These are phyloP conservation scores for Pistacia atlantica DNA, from an alignment of 345 rosid species.

Conservation along the genomic window DNA sequence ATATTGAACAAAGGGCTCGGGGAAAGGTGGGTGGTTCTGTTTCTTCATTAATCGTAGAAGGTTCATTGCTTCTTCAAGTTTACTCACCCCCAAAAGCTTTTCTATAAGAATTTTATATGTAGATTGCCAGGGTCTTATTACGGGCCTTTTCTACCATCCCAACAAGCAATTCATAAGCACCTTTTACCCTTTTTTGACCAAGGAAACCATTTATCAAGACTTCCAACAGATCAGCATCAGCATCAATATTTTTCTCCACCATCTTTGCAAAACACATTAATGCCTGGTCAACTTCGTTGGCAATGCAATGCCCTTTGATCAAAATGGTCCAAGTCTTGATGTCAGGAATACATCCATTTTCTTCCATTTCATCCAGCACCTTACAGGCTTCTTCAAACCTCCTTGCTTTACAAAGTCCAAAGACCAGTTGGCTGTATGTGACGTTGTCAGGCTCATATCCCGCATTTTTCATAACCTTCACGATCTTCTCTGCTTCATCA, in stretches of 20 bases:
- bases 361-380: conserved; percentile 71
- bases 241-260: conserved; percentile 51
- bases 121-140: conserved; percentile 79
- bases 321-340: conserved; percentile 89
- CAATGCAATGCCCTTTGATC: conserved; percentile 79
- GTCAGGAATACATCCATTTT: conserved; percentile 61
- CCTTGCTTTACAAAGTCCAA: conserved; percentile 82
- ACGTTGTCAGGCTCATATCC: conserved; percentile 82
- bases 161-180: conserved; percentile 57
- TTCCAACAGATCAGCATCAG: conserved; percentile 69
- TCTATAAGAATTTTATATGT: conserved; percentile 69
- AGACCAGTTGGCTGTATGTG: conserved; percentile 78
- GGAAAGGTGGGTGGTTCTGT: conserved; percentile 55
- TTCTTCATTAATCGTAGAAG: conserved; percentile 74
- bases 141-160: conserved; percentile 55
- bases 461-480: conserved; percentile 63
- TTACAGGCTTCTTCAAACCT: conserved; percentile 71
- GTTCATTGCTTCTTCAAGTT: conserved; percentile 72
- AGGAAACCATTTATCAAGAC: conserved; percentile 70
- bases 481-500: conserved; percentile 64
- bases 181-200: conserved; percentile 55
- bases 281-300: conserved; percentile 62
- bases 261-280: conserved; percentile 57
- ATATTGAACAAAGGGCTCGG: conserved; percentile 63
- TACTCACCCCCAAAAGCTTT: conserved; percentile 62